Conservation (phyloP, 306 rosid genomes). For the Rosa lucieae region DNA sequence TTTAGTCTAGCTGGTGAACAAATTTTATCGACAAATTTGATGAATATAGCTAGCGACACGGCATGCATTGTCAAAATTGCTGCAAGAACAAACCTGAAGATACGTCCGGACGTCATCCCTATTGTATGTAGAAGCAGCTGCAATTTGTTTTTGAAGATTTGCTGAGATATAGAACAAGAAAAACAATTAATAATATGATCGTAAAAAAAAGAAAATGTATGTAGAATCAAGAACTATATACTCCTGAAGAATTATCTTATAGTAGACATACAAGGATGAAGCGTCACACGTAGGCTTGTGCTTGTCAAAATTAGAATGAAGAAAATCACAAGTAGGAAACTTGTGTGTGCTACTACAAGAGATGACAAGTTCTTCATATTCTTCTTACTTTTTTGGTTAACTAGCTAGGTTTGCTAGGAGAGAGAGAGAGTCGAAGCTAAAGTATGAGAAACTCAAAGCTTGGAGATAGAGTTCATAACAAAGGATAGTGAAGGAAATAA, state of each 20-base stretch:
- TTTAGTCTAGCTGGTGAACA: neutral
- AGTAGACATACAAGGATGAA: slow-evolving; percentile 34
- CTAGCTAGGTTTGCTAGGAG: neutral
- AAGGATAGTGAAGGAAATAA: slow-evolving; percentile 3
- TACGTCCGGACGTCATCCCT: slow-evolving; percentile 12
- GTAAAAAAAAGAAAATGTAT: neutral
- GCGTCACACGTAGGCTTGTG: slow-evolving; percentile 42
- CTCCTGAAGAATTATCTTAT: neutral
- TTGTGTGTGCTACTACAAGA: slow-evolving; percentile 32
- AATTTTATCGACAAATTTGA: too few species aligned
- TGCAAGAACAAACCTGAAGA: slow-evolving; percentile 34
- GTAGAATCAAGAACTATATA: neutral
- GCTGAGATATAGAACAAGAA: slow-evolving; percentile 26
- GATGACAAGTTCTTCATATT: slow-evolving; percentile 47
- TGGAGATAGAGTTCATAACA: slow-evolving; percentile 20
- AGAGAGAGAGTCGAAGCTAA: neutral
- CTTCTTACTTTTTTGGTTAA: neutral
- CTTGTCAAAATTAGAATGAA: slow-evolving; percentile 37
- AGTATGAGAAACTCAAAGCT: slow-evolving; percentile 11
- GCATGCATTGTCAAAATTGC: neutral
- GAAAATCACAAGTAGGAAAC: slow-evolving; percentile 41
- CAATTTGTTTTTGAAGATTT: slow-evolving; percentile 32
- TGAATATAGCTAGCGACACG: slow-evolving; percentile 1
- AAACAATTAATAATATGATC: neutral
- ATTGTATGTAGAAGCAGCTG: neutral